Evolutionary conservation across 306 rosid genomes (phyloP), one percentile per base, ranked within the genome.

Genomic region (Albizia julibrissin): DNA sequence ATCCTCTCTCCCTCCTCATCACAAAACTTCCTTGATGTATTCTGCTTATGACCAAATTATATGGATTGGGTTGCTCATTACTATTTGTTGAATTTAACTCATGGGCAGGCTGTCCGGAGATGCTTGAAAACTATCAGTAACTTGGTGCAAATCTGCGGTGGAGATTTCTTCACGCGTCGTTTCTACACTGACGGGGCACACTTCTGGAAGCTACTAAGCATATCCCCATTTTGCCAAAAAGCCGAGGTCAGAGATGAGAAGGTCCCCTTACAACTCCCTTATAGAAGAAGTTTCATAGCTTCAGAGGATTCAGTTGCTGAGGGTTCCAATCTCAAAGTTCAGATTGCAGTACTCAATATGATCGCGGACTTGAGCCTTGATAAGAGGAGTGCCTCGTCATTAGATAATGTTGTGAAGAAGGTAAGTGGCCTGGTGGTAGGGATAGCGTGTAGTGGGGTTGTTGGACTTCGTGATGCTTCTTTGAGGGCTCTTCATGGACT

Each of bases 121-220:
- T 95, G 97, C 82, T 80, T 87, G 81, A 86, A 82, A 29, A 89
- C 89, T 68, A 80, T 91, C 79, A 89, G 89, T 90, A 87, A 59
- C 26, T 78, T 84, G 6, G 93, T 92, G 73, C 89, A 89, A 87
- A 81, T 92, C 59, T 86, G 92, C 31, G 97, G 98, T 16, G 99
- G 97, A 62, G 90, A 91, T 85, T 95, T 93, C 92, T 95, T 95
- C 85, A 84, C 94, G 6, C 98, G 98, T 3, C 98, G 96, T 42
- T 89, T 95, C 88, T 87, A 80, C 19, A 90, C 93, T 6, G 96
- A 92, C 11, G 98, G 97, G 65, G 40, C 65, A 77, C 94, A 89
- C 91, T 86, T 94, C 82, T 94, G 97, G 96, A 92, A 91, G 79
- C 96, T 92, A 79, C 86, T 94, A 29, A 86, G 90, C 26, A 82